Conservation (phyloP, 306 rosid species). For the Trifolium subterraneum region DNA sequence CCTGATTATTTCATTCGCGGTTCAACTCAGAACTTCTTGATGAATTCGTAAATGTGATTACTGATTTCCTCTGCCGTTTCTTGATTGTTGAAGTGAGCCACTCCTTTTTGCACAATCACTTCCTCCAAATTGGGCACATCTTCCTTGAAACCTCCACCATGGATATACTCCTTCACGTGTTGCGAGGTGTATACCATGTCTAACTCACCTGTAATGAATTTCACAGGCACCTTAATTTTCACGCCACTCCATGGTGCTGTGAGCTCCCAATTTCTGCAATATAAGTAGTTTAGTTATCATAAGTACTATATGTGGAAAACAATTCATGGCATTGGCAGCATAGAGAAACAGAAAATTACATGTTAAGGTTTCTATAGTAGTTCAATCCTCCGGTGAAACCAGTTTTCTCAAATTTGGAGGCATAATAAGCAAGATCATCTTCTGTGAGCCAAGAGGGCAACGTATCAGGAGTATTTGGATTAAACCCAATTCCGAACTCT, state of each 20-base stretch:
- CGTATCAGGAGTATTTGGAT: slow-evolving; percentile 3
- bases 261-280: slow-evolving; percentile 54
- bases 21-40: slow-evolving; percentile 20
- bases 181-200: slow-evolving; percentile 41
- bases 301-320: background rate
- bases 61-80: slow-evolving; percentile 43
- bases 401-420: slow-evolving; percentile 45
- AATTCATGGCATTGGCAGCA: background rate
- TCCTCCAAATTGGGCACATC: slow-evolving; percentile 45
- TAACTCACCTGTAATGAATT: slow-evolving; percentile 46
- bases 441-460: slow-evolving; percentile 57
- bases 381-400: slow-evolving; percentile 57
- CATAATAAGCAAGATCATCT: slow-evolving; percentile 50
- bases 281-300: background rate
- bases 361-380: slow-evolving; percentile 49
- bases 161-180: slow-evolving; percentile 26
- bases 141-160: slow-evolving; percentile 47
- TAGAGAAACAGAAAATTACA: background rate
- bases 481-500: slow-evolving; percentile 33
- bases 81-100: slow-evolving; percentile 52
- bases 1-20: background rate
- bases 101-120: slow-evolving; percentile 47
- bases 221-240: slow-evolving; percentile 37
- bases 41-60: slow-evolving; percentile 42
- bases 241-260: slow-evolving; percentile 45